Evolutionary conservation across 2,329 filamentous ascomycete genomes (phyloP).

Genomic region (Colletotrichum agaves): DNA sequence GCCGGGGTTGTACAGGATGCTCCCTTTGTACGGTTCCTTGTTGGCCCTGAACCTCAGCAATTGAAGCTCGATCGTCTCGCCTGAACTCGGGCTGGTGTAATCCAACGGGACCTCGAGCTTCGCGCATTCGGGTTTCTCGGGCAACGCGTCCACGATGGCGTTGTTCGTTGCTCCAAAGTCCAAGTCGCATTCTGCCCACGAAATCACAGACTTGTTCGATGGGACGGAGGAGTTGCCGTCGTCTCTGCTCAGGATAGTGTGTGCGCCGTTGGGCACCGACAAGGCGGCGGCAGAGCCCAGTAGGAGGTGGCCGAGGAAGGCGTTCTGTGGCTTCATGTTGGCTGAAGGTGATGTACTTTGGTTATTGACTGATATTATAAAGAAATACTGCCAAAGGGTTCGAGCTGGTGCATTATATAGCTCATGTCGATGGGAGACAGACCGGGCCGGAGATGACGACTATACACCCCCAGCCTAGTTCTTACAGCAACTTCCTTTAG

Average conservation of each 20-base stretch:
- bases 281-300: not conserved
- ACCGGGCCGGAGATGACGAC: too few species aligned
- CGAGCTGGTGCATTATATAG: too few species aligned
- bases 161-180: not conserved
- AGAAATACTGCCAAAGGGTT: too few species aligned
- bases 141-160: not conserved
- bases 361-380: not conserved
- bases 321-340: not conserved
- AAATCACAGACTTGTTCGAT: not conserved
- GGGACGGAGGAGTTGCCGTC: not conserved
- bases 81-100: slow-evolving; percentile 30
- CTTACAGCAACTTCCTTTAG: too few species aligned
- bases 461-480: too few species aligned
- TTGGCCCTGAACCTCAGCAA: slow-evolving; percentile 28
- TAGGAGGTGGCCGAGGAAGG: not conserved
- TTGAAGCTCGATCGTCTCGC: slow-evolving; percentile 32
- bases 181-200: not conserved
- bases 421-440: too few species aligned
- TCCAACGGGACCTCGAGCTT: slow-evolving; percentile 38
- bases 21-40: slow-evolving; percentile 42
- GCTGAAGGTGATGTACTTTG: not conserved
- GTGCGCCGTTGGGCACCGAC: not conserved
- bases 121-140: slow-evolving; percentile 33
- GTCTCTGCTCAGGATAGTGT: not conserved
- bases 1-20: slow-evolving; percentile 46